phyloP scores from a whole-genome alignment of 2,329 filamentous ascomycete genomes.

The Ophiostoma sp. region DNA sequence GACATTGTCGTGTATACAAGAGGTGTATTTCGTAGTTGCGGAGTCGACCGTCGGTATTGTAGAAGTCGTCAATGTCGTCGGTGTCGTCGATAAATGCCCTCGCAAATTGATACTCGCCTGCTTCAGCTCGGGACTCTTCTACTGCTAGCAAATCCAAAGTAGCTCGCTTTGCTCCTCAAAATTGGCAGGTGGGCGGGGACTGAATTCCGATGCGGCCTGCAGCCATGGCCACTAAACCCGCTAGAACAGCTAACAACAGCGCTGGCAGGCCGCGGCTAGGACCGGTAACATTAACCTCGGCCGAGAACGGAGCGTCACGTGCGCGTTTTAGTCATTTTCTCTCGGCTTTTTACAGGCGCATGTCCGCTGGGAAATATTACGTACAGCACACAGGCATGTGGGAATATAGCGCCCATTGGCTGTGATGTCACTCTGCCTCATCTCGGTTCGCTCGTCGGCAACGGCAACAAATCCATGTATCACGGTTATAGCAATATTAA shows the following conservation, averaged over 20 bases:
- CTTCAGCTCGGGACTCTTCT: too few species aligned
- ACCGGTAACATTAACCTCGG: slow-evolving; percentile 26
- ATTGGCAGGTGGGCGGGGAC: slow-evolving; percentile 1
- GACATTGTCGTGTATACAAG: slow-evolving; percentile 46
- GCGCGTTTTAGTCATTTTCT: neutral
- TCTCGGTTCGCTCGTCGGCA: neutral
- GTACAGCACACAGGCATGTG: slow-evolving; percentile 8
- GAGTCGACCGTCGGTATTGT: neutral
- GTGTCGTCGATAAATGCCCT: neutral
- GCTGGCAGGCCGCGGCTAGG: slow-evolving; percentile 25
- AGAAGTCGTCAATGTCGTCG: neutral
- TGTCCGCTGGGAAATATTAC: neutral
- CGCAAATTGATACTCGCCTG: neutral
- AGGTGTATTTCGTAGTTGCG: slow-evolving; percentile 22
- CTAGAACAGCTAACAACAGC: slow-evolving; percentile 2
- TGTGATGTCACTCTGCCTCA: slow-evolving; percentile 6
- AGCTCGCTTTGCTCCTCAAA: slow-evolving; percentile 11
- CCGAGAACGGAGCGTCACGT: slow-evolving; percentile 27
- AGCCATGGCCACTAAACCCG: neutral
- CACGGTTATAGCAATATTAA: neutral
- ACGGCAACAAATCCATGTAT: neutral
- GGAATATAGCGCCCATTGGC: neutral
- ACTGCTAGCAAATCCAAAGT: neutral
- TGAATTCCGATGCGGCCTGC: slow-evolving; percentile 16
- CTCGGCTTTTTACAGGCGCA: neutral